These are phyloP conservation scores for Goffeauzyma gilvescens DNA, from an alignment of 768 basidiomycete species.

Conservation along the genomic window DNA sequence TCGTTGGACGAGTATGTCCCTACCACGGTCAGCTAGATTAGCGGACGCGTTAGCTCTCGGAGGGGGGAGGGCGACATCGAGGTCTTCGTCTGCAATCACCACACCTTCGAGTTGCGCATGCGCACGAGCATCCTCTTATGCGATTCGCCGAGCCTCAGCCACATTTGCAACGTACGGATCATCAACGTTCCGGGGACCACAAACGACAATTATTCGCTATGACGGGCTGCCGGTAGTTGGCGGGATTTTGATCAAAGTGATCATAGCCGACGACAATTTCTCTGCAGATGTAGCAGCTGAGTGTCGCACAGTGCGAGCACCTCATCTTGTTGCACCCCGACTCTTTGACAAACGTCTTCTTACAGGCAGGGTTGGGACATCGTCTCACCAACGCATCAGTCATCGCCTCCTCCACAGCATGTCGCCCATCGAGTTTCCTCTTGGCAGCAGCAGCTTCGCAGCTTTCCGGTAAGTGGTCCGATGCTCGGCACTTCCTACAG, in stretches of 20 bases:
- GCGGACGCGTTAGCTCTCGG: background rate
- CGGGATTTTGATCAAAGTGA: slow-evolving; percentile 26
- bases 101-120: slow-evolving; percentile 14
- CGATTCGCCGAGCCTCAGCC: slow-evolving; percentile 5
- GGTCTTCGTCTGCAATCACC: background rate
- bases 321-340: slow-evolving; percentile 63
- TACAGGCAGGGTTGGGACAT: slow-evolving; percentile 53
- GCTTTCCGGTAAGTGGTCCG: slow-evolving; percentile 33
- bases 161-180: background rate
- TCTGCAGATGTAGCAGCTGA: slow-evolving; percentile 73
- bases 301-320: slow-evolving; percentile 40
- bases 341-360: slow-evolving; percentile 40
- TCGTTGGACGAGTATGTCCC: background rate
- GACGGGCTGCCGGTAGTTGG: no score
- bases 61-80: background rate
- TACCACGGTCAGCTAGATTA: background rate
- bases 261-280: slow-evolving; percentile 39
- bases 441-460: slow-evolving; percentile 33
- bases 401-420: slow-evolving; percentile 83
- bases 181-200: background rate
- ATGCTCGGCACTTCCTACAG: slow-evolving; percentile 55
- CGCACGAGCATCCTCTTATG: background rate
- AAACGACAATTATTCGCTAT: background rate
- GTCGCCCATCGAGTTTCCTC: slow-evolving; percentile 56
- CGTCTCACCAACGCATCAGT: slow-evolving; percentile 67